Evolutionary conservation across 1,284 basidiomycete species (phyloP).

Genomic region (Irpex sp.): DNA sequence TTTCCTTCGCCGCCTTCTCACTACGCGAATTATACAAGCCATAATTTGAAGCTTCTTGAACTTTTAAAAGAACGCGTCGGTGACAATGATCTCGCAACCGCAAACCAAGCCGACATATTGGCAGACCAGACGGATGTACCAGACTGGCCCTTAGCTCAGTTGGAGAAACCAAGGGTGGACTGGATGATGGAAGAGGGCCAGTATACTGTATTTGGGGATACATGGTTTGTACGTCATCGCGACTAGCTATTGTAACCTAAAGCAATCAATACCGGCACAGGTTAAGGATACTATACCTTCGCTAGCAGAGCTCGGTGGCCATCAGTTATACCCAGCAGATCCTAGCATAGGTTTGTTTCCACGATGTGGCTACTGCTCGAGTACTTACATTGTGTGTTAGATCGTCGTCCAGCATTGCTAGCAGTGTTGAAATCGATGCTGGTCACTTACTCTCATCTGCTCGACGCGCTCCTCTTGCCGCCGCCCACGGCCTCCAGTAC

Average conservation of each 20-base stretch:
- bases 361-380: background rate
- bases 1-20: slow-evolving; percentile 81
- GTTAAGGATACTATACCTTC: slow-evolving; percentile 75
- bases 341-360: slow-evolving; percentile 52
- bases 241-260: background rate
- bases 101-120: slow-evolving; percentile 57
- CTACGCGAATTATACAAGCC: slow-evolving; percentile 66
- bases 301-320: slow-evolving; percentile 64
- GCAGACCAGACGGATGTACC: slow-evolving; percentile 68
- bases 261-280: slow-evolving; percentile 29
- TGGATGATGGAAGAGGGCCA: slow-evolving; percentile 73
- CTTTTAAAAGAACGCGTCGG: slow-evolving; percentile 54
- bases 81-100: slow-evolving; percentile 32
- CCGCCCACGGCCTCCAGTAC: slow-evolving; percentile 47
- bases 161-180: slow-evolving; percentile 79
- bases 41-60: slow-evolving; percentile 62
- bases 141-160: slow-evolving; percentile 63
- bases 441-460: slow-evolving; percentile 66
- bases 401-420: slow-evolving; percentile 67
- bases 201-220: slow-evolving; percentile 76
- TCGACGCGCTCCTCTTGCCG: slow-evolving; percentile 57
- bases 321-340: slow-evolving; percentile 70
- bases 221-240: slow-evolving; percentile 62
- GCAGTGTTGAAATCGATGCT: slow-evolving; percentile 67
- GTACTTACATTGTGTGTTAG: slow-evolving; percentile 30